Conservation (phyloP, 139 green algal genomes). For the Tetradesmus lagerheimii region DNA sequence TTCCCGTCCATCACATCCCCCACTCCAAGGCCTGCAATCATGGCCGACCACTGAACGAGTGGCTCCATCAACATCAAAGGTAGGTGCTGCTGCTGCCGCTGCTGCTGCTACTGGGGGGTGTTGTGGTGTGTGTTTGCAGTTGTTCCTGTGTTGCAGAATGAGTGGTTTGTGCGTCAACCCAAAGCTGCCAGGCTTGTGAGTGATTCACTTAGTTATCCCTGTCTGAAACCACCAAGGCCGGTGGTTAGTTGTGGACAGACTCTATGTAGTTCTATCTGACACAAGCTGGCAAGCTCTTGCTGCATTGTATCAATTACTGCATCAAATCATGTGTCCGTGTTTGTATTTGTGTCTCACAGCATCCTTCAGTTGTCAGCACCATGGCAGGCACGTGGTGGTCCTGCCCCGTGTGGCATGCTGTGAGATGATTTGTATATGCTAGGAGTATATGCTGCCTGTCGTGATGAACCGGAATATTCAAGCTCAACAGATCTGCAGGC, state of each 20-base stretch:
- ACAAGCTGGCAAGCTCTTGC: background rate
- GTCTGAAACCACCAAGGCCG: conserved; percentile 62
- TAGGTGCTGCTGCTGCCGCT: background rate
- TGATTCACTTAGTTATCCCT: conserved; percentile 82
- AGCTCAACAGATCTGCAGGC: conserved; percentile 86
- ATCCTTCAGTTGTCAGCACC: no score
- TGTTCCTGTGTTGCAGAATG: background rate
- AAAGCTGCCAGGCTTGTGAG: conserved; percentile 28
- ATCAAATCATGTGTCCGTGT: background rate
- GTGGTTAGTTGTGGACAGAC: background rate
- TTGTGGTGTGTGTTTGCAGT: background rate
- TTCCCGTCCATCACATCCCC: background rate
- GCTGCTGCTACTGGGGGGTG: background rate
- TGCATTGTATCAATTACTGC: no score
- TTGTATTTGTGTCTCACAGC: no score
- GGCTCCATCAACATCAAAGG: background rate
- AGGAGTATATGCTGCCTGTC: conserved; percentile 55
- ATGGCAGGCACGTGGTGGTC: background rate
- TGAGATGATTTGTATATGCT: no score
- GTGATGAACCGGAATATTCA: conserved; percentile 76
- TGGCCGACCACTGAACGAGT: background rate
- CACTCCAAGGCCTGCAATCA: background rate
- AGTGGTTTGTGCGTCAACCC: background rate
- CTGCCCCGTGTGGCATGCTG: background rate
- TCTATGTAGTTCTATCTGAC: conserved; percentile 21